Conservation (phyloP, 192 early-diverging fungal genomes). For the Entrophospora sp. region DNA sequence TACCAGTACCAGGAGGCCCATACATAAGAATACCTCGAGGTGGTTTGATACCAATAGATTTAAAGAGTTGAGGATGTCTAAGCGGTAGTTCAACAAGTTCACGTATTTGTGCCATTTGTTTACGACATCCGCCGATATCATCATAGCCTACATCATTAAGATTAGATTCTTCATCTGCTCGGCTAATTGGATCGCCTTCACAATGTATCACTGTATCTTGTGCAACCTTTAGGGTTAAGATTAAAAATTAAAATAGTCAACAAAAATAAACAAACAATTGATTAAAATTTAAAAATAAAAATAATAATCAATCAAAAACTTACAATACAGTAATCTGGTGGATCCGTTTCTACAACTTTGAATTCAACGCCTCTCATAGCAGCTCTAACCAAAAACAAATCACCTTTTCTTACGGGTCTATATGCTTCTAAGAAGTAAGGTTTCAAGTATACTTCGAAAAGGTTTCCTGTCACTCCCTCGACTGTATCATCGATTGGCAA, state of each 20-base stretch:
- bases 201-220: slow-evolving; percentile 98
- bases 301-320: slow-evolving; percentile 36
- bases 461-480: slow-evolving; percentile 93
- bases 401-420: slow-evolving; percentile 91
- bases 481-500: slow-evolving; percentile 97
- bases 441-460: slow-evolving; percentile 97
- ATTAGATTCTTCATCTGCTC: slow-evolving; percentile 94
- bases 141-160: slow-evolving; percentile 95
- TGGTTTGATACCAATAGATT: slow-evolving; percentile 98
- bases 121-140: slow-evolving; percentile 96
- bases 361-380: slow-evolving; percentile 98
- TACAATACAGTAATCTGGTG: slow-evolving; percentile 94
- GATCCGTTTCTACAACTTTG: slow-evolving; percentile 95
- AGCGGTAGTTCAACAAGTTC: slow-evolving; percentile 97
- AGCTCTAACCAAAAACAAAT: slow-evolving; percentile 87
- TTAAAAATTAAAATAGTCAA: slow-evolving; percentile 4
- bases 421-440: slow-evolving; percentile 98
- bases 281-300: not conserved
- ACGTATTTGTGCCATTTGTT: slow-evolving; percentile 98
- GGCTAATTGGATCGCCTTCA: slow-evolving; percentile 97
- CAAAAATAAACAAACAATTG: not conserved
- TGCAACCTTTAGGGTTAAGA: too few species aligned
- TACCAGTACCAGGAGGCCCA: slow-evolving; percentile 98
- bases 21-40: slow-evolving; percentile 97
- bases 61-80: slow-evolving; percentile 97